Evolutionary conservation across 1,284 basidiomycete genomes (phyloP), one percentile per base, ranked within the genome.

Genomic region (Thecaphora thlaspeos): DNA sequence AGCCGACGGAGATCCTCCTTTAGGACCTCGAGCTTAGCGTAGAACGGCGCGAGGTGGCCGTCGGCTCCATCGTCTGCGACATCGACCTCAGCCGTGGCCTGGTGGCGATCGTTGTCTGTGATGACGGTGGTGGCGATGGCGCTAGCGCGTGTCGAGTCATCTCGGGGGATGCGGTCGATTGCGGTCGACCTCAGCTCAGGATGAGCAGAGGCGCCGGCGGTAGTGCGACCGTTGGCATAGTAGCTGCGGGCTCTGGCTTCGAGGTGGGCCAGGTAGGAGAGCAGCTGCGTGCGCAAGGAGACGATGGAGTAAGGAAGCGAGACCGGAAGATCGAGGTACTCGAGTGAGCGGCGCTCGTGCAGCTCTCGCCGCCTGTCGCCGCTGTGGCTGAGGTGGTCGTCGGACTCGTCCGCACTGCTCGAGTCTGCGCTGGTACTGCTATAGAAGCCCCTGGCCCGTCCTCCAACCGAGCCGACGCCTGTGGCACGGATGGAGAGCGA

Each of bases 261-360:
- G 22, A 71, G 55, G 30, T 71, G 60, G 34, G 61, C 52, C 19
- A 66, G 59, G 28, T 71, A 65, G 0, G 59, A 54, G 5, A 70
- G 49, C 30, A 71, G 41, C 34, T 70, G 68, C 3, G 56, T 44
- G 24, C 67, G 55, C n/a, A 70, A 36, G 34, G 69, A 58, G 10
- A 58, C 60, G 19, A 71, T 60, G 34, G 67, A 57, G 44, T 67
- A 71, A 1, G 69, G 69, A 32, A 71, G 41, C 14, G 68, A 67
- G 2, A 46, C 51, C 1, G 69, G 59, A 15, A 71, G 55, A 43
- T 71, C 69, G 41, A 71, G 67, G 30, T 70, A 63, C 12, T 61
- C 58, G 47, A 62, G 64, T 43, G 64, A 66, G 5, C 18, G 14
- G 17, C 37, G 37, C 8, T 30, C 28, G 14, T 30, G 28, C 8